Percentiles rank a stretch among this genome's conserved stretches.
phyloP scores from a whole-genome alignment of 495 filamentous ascomycete genomes.

The Hypoxylon perforatum region DNA sequence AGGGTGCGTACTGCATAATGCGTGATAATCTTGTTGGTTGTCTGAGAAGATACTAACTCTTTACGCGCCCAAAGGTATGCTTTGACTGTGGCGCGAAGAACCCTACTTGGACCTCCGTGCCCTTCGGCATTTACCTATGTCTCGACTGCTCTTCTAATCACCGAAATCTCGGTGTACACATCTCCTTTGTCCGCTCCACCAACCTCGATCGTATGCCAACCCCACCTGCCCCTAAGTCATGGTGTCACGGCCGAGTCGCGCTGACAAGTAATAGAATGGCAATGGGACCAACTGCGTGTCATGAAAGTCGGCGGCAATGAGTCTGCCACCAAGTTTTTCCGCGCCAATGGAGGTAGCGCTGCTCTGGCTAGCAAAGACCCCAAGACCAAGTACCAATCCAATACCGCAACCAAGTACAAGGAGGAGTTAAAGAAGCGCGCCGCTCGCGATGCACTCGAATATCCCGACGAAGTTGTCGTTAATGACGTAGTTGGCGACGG shows the following conservation, averaged over 20 bases:
- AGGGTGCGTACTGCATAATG: slow-evolving; percentile 66
- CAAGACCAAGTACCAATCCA: slow-evolving; percentile 95
- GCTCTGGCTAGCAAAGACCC: slow-evolving; percentile 94
- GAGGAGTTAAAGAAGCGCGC: slow-evolving; percentile 89
- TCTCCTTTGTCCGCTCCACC: slow-evolving; percentile 98
- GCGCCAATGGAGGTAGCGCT: slow-evolving; percentile 91
- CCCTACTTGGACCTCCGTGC: slow-evolving; percentile 97
- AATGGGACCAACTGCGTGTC: slow-evolving; percentile 97
- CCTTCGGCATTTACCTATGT: slow-evolving; percentile 97
- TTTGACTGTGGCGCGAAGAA: slow-evolving; percentile 98
- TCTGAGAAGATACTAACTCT: slow-evolving; percentile 40
- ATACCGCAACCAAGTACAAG: slow-evolving; percentile 93
- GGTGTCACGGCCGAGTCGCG: background rate
- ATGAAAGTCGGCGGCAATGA: slow-evolving; percentile 99
- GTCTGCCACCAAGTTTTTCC: slow-evolving; percentile 97
- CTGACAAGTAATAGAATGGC: slow-evolving; percentile 79
- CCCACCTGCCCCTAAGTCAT: slow-evolving; percentile 11
- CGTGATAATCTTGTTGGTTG: slow-evolving; percentile 37
- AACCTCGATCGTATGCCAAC: slow-evolving; percentile 90
- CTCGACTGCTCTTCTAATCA: slow-evolving; percentile 95
- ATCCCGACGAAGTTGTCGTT: slow-evolving; percentile 86
- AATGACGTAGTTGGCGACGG: slow-evolving; percentile 73
- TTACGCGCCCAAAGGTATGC: slow-evolving; percentile 72
- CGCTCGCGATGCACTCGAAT: slow-evolving; percentile 83
- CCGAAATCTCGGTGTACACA: slow-evolving; percentile 90